Conservation (phyloP, 768 basidiomycete species). For the Lactarius sp. region DNA sequence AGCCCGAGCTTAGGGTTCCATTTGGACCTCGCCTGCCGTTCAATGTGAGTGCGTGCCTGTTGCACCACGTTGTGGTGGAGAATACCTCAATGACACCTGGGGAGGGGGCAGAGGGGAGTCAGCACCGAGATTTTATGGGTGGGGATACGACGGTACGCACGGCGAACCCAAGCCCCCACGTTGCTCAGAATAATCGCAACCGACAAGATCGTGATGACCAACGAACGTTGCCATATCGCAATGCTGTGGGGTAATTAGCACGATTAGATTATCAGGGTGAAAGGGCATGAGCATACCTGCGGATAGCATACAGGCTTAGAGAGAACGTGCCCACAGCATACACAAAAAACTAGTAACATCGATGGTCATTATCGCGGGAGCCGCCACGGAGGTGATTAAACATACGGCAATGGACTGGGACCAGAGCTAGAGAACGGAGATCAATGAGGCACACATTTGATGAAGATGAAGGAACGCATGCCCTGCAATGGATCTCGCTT, state of each 20-base stretch:
- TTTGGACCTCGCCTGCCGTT: background rate
- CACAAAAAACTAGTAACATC: slow-evolving; percentile 7
- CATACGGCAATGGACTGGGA: slow-evolving; percentile 9
- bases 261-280: background rate
- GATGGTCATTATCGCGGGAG: background rate
- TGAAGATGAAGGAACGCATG: background rate
- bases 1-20: background rate
- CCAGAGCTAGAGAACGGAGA: slow-evolving; percentile 2
- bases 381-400: background rate
- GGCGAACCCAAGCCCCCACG: slow-evolving; percentile 13
- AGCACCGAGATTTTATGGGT: background rate
- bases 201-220: background rate
- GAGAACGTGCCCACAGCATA: slow-evolving; percentile 14
- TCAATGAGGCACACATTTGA: background rate
- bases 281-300: slow-evolving; percentile 3
- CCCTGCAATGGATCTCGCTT: slow-evolving; percentile 12
- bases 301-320: slow-evolving; percentile 19
- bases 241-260: slow-evolving; percentile 5
- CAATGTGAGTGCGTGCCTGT: background rate
- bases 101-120: background rate
- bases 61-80: background rate
- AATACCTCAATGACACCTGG: slow-evolving; percentile 3
- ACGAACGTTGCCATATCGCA: slow-evolving; percentile 18
- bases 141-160: background rate
- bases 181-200: background rate